A percentile compares a stretch with the other conserved stretches of the same genome.
phyloP scores from a whole-genome alignment of 352 stramenopile species.

The Discostella stelligera region DNA sequence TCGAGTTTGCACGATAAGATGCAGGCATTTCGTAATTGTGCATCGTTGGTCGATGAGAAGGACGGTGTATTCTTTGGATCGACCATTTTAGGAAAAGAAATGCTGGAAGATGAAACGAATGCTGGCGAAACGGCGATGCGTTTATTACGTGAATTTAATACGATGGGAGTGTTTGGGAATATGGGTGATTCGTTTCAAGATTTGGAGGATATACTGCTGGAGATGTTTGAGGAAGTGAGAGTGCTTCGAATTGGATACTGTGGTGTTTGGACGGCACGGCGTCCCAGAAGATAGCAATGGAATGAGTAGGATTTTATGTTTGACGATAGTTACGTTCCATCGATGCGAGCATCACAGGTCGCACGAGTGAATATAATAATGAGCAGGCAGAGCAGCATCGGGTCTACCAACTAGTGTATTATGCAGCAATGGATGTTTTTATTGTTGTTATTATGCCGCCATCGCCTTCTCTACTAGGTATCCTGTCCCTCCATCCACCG shows the following conservation, averaged over 20 bases:
- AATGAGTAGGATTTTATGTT: background rate
- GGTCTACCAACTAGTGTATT: too few relatives aligned
- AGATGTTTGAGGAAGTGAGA: slow-evolving; percentile 31
- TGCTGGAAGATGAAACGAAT: slow-evolving; percentile 19
- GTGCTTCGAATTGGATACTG: slow-evolving; percentile 29
- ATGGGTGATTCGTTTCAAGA: slow-evolving; percentile 30
- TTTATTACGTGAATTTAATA: slow-evolving; percentile 22
- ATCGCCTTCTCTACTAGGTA: too few relatives aligned
- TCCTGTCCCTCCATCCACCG: too few relatives aligned
- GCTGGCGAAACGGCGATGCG: slow-evolving; percentile 12
- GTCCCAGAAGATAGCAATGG: slow-evolving; percentile 3
- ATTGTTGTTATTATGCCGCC: too few relatives aligned
- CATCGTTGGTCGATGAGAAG: slow-evolving; percentile 20
- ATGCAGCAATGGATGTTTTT: too few relatives aligned
- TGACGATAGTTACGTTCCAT: too few relatives aligned
- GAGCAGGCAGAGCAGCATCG: too few relatives aligned
- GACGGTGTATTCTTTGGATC: slow-evolving; percentile 33
- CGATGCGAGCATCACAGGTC: too few relatives aligned
- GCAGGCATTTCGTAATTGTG: slow-evolving; percentile 31
- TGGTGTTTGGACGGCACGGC: slow-evolving; percentile 28
- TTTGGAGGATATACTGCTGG: slow-evolving; percentile 32
- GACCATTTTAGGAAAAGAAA: slow-evolving; percentile 38
- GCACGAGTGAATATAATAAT: too few relatives aligned
- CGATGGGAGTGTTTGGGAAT: slow-evolving; percentile 34
- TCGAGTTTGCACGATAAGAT: slow-evolving; percentile 27